phyloP scores from a whole-genome alignment of 179 eudicot genomes.

The Beta corolliflora region DNA sequence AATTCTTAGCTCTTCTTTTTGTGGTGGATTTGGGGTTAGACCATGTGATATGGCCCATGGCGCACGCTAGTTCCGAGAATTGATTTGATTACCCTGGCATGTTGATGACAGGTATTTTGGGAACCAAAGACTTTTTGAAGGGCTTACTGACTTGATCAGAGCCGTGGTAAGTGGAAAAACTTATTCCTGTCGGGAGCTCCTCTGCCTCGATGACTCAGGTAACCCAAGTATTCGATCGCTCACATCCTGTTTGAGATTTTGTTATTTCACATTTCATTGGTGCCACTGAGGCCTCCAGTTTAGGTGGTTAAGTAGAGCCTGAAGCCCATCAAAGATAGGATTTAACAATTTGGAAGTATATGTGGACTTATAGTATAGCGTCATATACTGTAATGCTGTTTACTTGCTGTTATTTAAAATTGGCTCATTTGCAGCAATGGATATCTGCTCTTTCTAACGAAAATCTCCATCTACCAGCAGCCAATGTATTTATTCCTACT shows the following conservation, averaged over 20 bases:
- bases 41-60: background rate
- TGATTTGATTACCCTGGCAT: background rate
- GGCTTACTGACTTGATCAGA: constrained; percentile 64
- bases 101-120: constrained; percentile 72
- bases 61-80: constrained; percentile 1
- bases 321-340: background rate
- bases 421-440: constrained; percentile 64
- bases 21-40: background rate
- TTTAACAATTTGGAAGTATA: background rate
- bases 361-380: background rate
- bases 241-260: constrained; percentile 3
- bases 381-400: background rate
- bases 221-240: background rate
- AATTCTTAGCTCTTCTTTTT: background rate
- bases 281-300: background rate
- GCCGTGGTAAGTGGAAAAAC: constrained; percentile 99
- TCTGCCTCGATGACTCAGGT: constrained; percentile 68
- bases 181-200: constrained; percentile 69
- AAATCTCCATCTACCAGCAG: constrained; percentile 74
- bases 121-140: constrained; percentile 86
- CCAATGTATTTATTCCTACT: constrained; percentile 86
- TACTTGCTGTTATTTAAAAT: background rate
- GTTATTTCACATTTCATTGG: background rate
- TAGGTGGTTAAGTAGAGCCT: background rate
- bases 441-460: constrained; percentile 64